A percentile compares a stretch with the other conserved stretches of the same genome.
phyloP scores from a whole-genome alignment of 2,329 filamentous ascomycete species.

The Metarhizium sp. region DNA sequence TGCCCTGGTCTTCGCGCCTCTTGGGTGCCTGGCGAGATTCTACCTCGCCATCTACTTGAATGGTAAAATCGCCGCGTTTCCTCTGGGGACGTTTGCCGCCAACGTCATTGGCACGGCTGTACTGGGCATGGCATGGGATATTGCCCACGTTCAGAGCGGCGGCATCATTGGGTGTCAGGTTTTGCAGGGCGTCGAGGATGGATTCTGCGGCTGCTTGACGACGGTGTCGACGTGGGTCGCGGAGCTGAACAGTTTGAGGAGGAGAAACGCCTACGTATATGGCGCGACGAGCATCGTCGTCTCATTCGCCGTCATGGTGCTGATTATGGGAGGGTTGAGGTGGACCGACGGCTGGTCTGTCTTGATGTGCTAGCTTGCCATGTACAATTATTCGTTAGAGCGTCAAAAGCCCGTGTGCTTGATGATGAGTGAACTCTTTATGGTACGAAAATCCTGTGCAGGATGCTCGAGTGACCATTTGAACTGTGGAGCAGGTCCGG shows the following conservation, averaged over 20 bases:
- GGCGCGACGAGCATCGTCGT: slow-evolving; percentile 49
- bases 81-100: slow-evolving; percentile 74
- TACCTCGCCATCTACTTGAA: slow-evolving; percentile 68
- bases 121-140: slow-evolving; percentile 66
- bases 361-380: slow-evolving; percentile 23
- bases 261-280: slow-evolving; percentile 57
- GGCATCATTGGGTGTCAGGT: slow-evolving; percentile 57
- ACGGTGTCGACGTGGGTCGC: slow-evolving; percentile 60
- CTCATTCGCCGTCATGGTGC: slow-evolving; percentile 50
- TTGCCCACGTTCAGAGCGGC: slow-evolving; percentile 57
- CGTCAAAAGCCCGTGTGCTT: no score
- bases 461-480: no score
- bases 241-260: slow-evolving; percentile 45
- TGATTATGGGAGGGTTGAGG: slow-evolving; percentile 64
- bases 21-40: slow-evolving; percentile 69
- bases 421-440: no score
- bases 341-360: slow-evolving; percentile 54
- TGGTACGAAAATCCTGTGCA: no score
- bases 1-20: slow-evolving; percentile 70
- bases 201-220: slow-evolving; percentile 57
- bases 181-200: slow-evolving; percentile 56
- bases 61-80: slow-evolving; percentile 54
- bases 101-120: slow-evolving; percentile 72
- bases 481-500: no score
- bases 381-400: background rate